Conservation (phyloP, 768 basidiomycete genomes). For the Sarcodon aspratus region DNA sequence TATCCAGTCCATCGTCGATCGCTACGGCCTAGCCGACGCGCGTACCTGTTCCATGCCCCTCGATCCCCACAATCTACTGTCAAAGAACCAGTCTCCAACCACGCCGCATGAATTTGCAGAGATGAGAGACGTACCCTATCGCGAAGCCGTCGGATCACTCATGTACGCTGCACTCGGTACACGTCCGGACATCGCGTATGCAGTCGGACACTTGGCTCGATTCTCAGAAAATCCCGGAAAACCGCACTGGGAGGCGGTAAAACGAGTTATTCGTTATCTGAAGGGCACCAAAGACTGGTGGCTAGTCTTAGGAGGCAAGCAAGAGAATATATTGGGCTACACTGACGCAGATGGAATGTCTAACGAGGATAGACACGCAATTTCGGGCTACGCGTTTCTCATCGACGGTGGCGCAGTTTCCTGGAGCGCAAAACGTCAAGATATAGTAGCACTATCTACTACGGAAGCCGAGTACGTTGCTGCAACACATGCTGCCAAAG, state of each 20-base stretch:
- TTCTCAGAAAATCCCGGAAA: slow-evolving; percentile 20
- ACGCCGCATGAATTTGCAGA: neutral
- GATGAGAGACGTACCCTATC: slow-evolving; percentile 12
- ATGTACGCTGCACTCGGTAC: no score
- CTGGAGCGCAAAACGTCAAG: slow-evolving; percentile 31
- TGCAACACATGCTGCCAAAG: slow-evolving; percentile 18
- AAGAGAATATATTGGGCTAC: slow-evolving; percentile 3
- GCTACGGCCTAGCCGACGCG: slow-evolving; percentile 15
- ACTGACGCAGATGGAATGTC: slow-evolving; percentile 5
- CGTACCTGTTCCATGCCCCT: slow-evolving; percentile 19
- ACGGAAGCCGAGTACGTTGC: slow-evolving; percentile 33
- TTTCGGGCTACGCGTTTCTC: slow-evolving; percentile 20
- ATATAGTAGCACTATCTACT: slow-evolving; percentile 23
- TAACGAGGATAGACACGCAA: slow-evolving; percentile 5
- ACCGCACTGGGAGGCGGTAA: slow-evolving; percentile 26
- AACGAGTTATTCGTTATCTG: slow-evolving; percentile 30
- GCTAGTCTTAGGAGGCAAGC: slow-evolving; percentile 8
- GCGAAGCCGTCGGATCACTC: slow-evolving; percentile 19
- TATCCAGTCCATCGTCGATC: slow-evolving; percentile 17
- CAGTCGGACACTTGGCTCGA: slow-evolving; percentile 20
- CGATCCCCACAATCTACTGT: slow-evolving; percentile 17
- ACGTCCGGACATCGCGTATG: slow-evolving; percentile 29
- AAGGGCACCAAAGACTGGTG: slow-evolving; percentile 14
- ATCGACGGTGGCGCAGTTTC: slow-evolving; percentile 22
- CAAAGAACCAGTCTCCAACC: neutral